Evolutionary conservation across 768 basidiomycete species (phyloP), one percentile per base, ranked within the genome.

Genomic region (Pisolithus marmoratus): DNA sequence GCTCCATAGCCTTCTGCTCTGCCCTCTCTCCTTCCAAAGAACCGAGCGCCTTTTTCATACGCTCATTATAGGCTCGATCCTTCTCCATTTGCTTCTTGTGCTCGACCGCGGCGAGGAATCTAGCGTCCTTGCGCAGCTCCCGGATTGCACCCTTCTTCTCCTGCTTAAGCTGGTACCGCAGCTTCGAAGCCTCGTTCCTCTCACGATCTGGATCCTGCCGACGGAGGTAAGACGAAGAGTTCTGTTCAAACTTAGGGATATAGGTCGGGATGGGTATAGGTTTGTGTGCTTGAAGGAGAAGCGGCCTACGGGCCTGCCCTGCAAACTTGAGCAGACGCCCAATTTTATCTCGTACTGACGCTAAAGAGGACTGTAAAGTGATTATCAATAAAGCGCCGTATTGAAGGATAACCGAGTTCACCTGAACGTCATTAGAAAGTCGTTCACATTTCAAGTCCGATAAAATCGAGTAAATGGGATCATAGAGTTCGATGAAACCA

Each of bases 71-170:
- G 26, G 70, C 71, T 56, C 61, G 73, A 61, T 97, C 95, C 77
- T 92, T 94, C 73, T 88, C 87, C 67, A 75, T 72, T 71, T 91
- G 87, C 63, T 85, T 83, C 71, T 85, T 82, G 63, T 90, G 85
- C 60, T 92, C 84, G 64, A 94, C 93, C 26, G 76, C 77, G 9
- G 95, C 92, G 70, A 99, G 74, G 81, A 97, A 99, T 58, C 81
- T 79, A 55, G 92, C 85, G 65, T 99, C 96, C 75, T 97, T 97
- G 54, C 96, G 83, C 49, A 99, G 75, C 65, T 99, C 96, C 43
- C 95, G 77, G 55, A 99, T 93, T 5, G 96, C 96, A 41, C 96
- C 94, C 76, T 97, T 98, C 63, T 81, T 76, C 75, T 98, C 96
- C 72, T 98, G 87, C 72, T 94, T 94, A 74, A 93, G 87, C 64